Percentiles rank a stretch among this genome's conserved stretches.
Conservation (phyloP, 2,329 filamentous ascomycete species). For the Claviceps cyperi region DNA sequence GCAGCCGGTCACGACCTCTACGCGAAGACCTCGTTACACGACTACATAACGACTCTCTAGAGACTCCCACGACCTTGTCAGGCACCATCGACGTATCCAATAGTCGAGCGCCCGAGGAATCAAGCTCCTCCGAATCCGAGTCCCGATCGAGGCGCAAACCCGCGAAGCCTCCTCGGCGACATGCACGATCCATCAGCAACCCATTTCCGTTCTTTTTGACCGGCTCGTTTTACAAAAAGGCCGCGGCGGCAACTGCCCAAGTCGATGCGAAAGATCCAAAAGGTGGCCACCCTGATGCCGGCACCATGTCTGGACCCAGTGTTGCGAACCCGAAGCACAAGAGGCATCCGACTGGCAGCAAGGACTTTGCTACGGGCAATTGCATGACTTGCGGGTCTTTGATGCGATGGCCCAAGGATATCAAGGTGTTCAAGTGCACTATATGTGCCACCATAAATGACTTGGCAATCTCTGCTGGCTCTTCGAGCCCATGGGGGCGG, state of each 20-base stretch:
- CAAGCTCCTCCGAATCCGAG: slow-evolving; percentile 31
- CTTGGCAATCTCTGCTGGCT: slow-evolving; percentile 25
- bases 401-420: slow-evolving; percentile 62
- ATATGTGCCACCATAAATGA: slow-evolving; percentile 80
- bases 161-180: slow-evolving; percentile 10
- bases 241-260: slow-evolving; percentile 22
- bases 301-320: slow-evolving; percentile 9
- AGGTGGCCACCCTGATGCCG: slow-evolving; percentile 15
- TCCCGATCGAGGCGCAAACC: slow-evolving; percentile 16
- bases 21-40: slow-evolving; percentile 21
- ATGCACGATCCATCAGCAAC: slow-evolving; percentile 56
- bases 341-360: slow-evolving; percentile 24
- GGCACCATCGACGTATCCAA: slow-evolving; percentile 15
- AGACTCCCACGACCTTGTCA: slow-evolving; percentile 17
- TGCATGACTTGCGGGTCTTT: slow-evolving; percentile 79
- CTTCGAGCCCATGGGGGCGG: slow-evolving; percentile 2
- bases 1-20: slow-evolving; percentile 14
- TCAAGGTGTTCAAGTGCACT: slow-evolving; percentile 66
- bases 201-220: slow-evolving; percentile 62
- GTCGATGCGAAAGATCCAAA: slow-evolving; percentile 18
- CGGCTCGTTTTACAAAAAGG: slow-evolving; percentile 39
- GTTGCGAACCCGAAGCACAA: slow-evolving; percentile 13
- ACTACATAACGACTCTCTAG: slow-evolving; percentile 21
- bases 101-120: slow-evolving; percentile 19
- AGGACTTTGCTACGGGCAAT: slow-evolving; percentile 52